A percentile compares a stretch with the other conserved stretches of the same genome.
Conservation (phyloP, 768 basidiomycete genomes). For the Hericium alpestre region DNA sequence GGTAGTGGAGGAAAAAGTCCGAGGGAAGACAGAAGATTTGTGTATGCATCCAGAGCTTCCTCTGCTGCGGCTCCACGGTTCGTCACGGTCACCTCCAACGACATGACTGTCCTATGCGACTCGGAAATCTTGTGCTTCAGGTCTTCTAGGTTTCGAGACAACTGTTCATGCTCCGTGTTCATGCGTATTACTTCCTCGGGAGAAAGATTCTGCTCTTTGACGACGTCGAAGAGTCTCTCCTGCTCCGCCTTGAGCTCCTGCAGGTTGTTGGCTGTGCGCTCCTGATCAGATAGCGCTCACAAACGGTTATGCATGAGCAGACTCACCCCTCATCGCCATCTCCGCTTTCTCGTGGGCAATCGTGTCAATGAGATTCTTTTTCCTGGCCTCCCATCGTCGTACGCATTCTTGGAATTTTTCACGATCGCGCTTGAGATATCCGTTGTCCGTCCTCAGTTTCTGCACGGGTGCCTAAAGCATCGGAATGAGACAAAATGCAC, state of each 20-base stretch:
- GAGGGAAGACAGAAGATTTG: constrained; percentile 58
- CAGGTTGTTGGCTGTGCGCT: constrained; percentile 27
- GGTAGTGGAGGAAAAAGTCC: constrained; percentile 70
- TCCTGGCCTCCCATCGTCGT: constrained; percentile 56
- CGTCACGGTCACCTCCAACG: constrained; percentile 74
- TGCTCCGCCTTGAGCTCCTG: constrained; percentile 58
- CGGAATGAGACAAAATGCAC: background rate
- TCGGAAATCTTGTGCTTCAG: constrained; percentile 68
- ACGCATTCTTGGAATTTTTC: constrained; percentile 73
- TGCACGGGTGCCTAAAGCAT: constrained; percentile 36
- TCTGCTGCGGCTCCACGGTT: constrained; percentile 75
- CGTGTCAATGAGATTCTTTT: constrained; percentile 55
- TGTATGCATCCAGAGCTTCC: constrained; percentile 73
- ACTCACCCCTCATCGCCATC: constrained; percentile 40
- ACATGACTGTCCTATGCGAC: constrained; percentile 60
- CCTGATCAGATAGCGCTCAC: background rate
- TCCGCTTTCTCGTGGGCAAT: constrained; percentile 63
- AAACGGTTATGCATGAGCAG: constrained; percentile 9
- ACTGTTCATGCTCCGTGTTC: constrained; percentile 79
- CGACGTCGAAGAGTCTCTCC: constrained; percentile 47
- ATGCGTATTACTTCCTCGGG: constrained; percentile 87
- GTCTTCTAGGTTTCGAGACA: constrained; percentile 64
- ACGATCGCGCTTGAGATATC: constrained; percentile 58
- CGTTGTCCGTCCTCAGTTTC: constrained; percentile 51
- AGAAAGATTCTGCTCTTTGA: constrained; percentile 80